Conservation (phyloP, 805 yeast species). For the Tetrapisispora taiwanensis region DNA sequence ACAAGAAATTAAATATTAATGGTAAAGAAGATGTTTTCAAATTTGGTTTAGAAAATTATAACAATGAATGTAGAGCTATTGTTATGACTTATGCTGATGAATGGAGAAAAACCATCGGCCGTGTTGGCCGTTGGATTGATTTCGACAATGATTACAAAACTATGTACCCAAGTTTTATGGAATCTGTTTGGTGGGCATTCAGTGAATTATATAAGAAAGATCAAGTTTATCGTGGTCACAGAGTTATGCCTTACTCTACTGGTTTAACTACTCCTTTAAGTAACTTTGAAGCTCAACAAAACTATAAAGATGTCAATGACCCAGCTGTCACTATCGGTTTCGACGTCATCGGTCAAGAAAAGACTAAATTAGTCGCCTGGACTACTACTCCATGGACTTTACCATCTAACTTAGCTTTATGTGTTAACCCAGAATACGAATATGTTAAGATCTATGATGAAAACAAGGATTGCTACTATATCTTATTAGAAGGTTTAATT, state of each 20-base stretch:
- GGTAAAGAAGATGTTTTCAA: constrained; percentile 91
- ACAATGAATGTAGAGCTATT: constrained; percentile 88
- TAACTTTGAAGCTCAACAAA: constrained; percentile 96
- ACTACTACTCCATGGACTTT: constrained; percentile 99
- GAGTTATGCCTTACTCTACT: constrained; percentile 98
- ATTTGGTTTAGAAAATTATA: constrained; percentile 89
- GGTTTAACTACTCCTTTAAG: constrained; percentile 94
- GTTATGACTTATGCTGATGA: constrained; percentile 95
- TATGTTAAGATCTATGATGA: constrained; percentile 90
- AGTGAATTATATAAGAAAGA: constrained; percentile 76
- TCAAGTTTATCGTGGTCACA: constrained; percentile 85
- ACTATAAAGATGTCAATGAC: constrained; percentile 92
- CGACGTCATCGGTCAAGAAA: constrained; percentile 68
- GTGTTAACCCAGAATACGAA: constrained; percentile 85
- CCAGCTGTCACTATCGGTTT: constrained; percentile 94
- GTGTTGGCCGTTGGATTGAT: constrained; percentile 98
- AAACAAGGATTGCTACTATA: constrained; percentile 68
- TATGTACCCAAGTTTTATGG: constrained; percentile 92
- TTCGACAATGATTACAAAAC: constrained; percentile 98
- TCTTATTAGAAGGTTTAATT: constrained; percentile 73
- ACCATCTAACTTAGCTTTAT: constrained; percentile 86
- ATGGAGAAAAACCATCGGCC: constrained; percentile 88
- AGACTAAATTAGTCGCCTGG: constrained; percentile 89
- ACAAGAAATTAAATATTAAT: constrained; percentile 88
- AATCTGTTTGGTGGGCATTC: constrained; percentile 99